These are phyloP conservation scores for Aspergillus carbonarius DNA, from an alignment of 2,329 filamentous ascomycete species.

Conservation along the genomic window DNA sequence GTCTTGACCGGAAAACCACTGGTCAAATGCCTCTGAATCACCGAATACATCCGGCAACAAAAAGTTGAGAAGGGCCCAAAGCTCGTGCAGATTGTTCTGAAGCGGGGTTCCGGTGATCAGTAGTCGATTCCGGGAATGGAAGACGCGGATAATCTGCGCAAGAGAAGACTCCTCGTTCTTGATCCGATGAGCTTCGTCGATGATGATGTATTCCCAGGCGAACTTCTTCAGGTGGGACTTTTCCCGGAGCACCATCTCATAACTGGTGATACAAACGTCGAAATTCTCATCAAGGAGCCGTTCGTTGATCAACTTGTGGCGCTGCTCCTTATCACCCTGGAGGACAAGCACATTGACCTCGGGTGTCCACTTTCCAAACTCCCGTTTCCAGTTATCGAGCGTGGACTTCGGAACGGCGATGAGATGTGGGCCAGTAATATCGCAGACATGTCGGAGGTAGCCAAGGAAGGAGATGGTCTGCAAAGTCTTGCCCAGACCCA, in stretches of 20 bases:
- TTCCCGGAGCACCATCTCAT: constrained; percentile 97
- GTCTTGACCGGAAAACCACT: constrained; percentile 93
- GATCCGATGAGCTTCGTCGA: constrained; percentile 97
- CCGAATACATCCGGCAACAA: constrained; percentile 97
- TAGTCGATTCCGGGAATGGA: constrained; percentile 91
- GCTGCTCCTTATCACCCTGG: constrained; percentile 93
- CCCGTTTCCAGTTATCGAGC: constrained; percentile 96
- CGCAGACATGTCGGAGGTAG: constrained; percentile 87
- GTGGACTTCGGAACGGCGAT: constrained; percentile 95
- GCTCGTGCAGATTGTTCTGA: constrained; percentile 96
- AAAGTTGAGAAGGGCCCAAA: constrained; percentile 97
- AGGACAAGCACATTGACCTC: constrained; percentile 92
- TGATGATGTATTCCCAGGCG: constrained; percentile 99
- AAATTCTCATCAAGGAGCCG: constrained; percentile 92
- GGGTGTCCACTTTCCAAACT: constrained; percentile 91
- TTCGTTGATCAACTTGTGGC: constrained; percentile 82
- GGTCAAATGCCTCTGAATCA: constrained; percentile 92
- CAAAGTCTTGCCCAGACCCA: constrained; percentile 96
- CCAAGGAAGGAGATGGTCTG: constrained; percentile 97
- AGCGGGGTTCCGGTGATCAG: constrained; percentile 95
- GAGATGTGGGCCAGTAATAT: constrained; percentile 86
- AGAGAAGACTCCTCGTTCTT: constrained; percentile 99
- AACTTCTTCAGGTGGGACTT: constrained; percentile 96
- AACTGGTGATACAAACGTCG: constrained; percentile 96
- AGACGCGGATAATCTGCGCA: constrained; percentile 92